A percentile compares a stretch with the other conserved stretches of the same genome.
Conservation (phyloP, 306 rosid species). For the Benincasa hispida region DNA sequence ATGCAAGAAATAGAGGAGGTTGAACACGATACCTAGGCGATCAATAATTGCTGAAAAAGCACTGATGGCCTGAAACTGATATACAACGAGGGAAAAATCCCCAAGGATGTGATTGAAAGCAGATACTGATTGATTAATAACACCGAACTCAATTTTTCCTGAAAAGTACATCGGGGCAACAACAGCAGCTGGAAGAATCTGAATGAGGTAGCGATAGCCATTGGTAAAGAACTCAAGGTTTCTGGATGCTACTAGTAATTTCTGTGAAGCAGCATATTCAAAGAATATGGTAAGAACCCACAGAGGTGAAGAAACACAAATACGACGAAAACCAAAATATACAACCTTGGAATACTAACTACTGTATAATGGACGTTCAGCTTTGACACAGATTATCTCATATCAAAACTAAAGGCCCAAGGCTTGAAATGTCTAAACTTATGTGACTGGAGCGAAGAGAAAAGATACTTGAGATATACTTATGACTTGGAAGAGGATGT, state of each 20-base stretch:
- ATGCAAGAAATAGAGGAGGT: slow-evolving; percentile 10
- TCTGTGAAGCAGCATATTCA: slow-evolving; percentile 31
- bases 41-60: slow-evolving; percentile 95
- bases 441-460: not conserved
- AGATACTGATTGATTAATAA: slow-evolving; percentile 89
- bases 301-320: not conserved
- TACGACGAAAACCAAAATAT: not conserved
- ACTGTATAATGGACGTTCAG: not conserved
- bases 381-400: not conserved
- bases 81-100: slow-evolving; percentile 83
- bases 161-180: slow-evolving; percentile 97
- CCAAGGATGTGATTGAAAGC: slow-evolving; percentile 93
- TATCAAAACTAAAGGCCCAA: not conserved
- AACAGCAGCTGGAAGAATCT: slow-evolving; percentile 94
- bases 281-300: slow-evolving; percentile 1
- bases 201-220: slow-evolving; percentile 90
- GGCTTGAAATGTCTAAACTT: not conserved
- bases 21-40: slow-evolving; percentile 59
- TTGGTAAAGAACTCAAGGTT: slow-evolving; percentile 86
- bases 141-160: slow-evolving; percentile 96
- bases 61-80: slow-evolving; percentile 85
- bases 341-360: not conserved
- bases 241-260: slow-evolving; percentile 81
- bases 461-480: not conserved
- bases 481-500: not conserved